phyloP scores from a whole-genome alignment of 805 yeast species.

The Starmerella roubikii region DNA sequence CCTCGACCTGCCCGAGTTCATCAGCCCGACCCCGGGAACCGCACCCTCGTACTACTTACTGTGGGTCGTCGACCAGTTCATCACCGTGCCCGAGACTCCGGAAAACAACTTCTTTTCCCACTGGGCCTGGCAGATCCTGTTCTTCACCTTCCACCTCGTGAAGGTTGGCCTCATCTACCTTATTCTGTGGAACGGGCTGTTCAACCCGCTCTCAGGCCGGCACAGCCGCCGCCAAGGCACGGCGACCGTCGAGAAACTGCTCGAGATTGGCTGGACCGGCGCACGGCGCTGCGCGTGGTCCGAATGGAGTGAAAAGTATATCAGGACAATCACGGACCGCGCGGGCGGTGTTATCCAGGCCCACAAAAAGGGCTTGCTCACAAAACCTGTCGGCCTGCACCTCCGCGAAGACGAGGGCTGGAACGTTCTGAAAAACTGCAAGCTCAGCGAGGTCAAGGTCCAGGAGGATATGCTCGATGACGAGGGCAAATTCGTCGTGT shows the following conservation, averaged over 20 bases:
- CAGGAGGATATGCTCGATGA: constrained; percentile 11
- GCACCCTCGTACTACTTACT: constrained; percentile 55
- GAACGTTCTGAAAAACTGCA: constrained; percentile 17
- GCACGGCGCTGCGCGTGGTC: constrained; percentile 57
- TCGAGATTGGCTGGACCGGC: constrained; percentile 88
- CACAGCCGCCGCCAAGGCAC: neutral
- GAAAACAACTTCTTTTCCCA: constrained; percentile 26
- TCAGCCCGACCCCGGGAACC: constrained; percentile 86
- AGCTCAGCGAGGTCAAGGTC: constrained; percentile 7
- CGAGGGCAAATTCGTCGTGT: constrained; percentile 19
- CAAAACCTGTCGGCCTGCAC: constrained; percentile 41
- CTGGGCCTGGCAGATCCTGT: constrained; percentile 55
- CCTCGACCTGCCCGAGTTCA: constrained; percentile 79
- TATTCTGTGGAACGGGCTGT: constrained; percentile 51
- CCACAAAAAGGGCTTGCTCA: constrained; percentile 56
- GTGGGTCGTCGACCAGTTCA: constrained; percentile 22
- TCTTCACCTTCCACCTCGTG: constrained; percentile 57
- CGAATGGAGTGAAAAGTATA: constrained; percentile 56
- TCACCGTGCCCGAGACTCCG: constrained; percentile 34
- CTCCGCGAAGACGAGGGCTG: constrained; percentile 77
- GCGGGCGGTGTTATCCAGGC: constrained; percentile 64
- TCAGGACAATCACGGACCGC: constrained; percentile 47
- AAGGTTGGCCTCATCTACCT: constrained; percentile 46
- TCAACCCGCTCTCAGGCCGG: constrained; percentile 50
- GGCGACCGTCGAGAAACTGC: constrained; percentile 39